Evolutionary conservation across 495 filamentous ascomycete genomes (phyloP).

Genomic region (Lasiosphaeris hirsuta): DNA sequence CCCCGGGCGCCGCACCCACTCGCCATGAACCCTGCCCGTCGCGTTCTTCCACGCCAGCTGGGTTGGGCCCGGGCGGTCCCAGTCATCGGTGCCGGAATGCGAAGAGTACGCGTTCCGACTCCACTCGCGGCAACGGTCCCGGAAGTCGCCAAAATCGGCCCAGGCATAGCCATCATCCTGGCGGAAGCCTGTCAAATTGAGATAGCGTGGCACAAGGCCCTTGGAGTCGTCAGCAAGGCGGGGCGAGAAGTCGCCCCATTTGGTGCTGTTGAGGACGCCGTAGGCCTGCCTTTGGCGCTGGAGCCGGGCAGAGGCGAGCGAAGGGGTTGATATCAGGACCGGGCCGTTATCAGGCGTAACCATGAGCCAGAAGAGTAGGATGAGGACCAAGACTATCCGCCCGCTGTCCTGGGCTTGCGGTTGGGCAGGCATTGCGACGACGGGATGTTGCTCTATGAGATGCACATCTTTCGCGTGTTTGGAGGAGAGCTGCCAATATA

Average conservation of each 20-base stretch:
- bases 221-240: constrained; percentile 27
- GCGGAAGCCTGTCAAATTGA: constrained; percentile 75
- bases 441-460: background rate
- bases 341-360: constrained; percentile 37
- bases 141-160: constrained; percentile 55
- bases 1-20: constrained; percentile 64
- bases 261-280: constrained; percentile 63
- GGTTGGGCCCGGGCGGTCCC: constrained; percentile 38
- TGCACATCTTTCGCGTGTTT: background rate
- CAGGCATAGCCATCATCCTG: constrained; percentile 72
- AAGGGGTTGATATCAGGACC: constrained; percentile 38
- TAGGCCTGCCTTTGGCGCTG: constrained; percentile 56
- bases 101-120: constrained; percentile 37
- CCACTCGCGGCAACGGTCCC: constrained; percentile 43
- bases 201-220: constrained; percentile 47
- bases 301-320: constrained; percentile 36
- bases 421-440: constrained; percentile 28
- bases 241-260: constrained; percentile 71
- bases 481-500: too few relatives aligned
- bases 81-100: constrained; percentile 25
- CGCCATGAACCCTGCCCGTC: constrained; percentile 70
- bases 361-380: constrained; percentile 43
- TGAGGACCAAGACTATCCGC: constrained; percentile 37
- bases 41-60: constrained; percentile 70
- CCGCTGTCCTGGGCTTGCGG: constrained; percentile 38